Percentiles rank a stretch among this genome's conserved stretches.
These are phyloP conservation scores for Alliaria petiolata DNA, from an alignment of 345 rosid genomes.

Conservation along the genomic window DNA sequence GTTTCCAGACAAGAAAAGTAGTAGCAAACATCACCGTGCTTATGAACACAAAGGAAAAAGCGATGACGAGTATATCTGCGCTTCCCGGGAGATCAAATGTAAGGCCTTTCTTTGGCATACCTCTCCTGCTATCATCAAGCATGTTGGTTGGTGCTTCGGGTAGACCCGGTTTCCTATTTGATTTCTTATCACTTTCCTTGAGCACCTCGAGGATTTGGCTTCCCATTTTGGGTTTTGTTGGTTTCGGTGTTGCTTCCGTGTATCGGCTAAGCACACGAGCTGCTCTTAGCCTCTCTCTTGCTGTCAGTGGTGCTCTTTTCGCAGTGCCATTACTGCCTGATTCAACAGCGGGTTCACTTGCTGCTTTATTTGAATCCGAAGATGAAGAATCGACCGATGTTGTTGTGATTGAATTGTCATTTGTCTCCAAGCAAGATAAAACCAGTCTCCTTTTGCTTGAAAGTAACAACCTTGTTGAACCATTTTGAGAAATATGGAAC, in stretches of 20 bases:
- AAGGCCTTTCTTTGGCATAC: constrained; percentile 69
- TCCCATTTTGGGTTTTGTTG: constrained; percentile 59
- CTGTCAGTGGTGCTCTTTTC: constrained; percentile 62
- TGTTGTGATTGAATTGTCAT: constrained; percentile 31
- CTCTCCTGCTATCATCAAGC: constrained; percentile 87
- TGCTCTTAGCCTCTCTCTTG: constrained; percentile 79
- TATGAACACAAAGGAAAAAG: constrained; percentile 69
- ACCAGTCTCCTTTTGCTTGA: constrained; percentile 31
- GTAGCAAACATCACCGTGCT: constrained; percentile 90
- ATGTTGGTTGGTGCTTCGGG: constrained; percentile 87
- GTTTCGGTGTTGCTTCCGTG: constrained; percentile 52
- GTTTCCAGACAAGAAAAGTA: constrained; percentile 85
- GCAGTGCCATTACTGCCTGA: constrained; percentile 38
- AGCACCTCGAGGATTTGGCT: constrained; percentile 71
- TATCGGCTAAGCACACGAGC: constrained; percentile 72
- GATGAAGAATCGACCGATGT: constrained; percentile 9
- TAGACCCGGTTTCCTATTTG: constrained; percentile 66
- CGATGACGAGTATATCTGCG: constrained; percentile 58
- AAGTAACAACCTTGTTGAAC: background rate
- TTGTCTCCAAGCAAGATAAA: constrained; percentile 36
- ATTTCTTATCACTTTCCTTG: constrained; percentile 62
- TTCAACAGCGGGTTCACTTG: constrained; percentile 29
- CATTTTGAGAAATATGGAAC: background rate
- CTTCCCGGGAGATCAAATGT: constrained; percentile 82
- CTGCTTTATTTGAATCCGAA: constrained; percentile 23